These are phyloP conservation scores for Echium plantagineum DNA, from an alignment of 257 asterid genomes.

Conservation along the genomic window DNA sequence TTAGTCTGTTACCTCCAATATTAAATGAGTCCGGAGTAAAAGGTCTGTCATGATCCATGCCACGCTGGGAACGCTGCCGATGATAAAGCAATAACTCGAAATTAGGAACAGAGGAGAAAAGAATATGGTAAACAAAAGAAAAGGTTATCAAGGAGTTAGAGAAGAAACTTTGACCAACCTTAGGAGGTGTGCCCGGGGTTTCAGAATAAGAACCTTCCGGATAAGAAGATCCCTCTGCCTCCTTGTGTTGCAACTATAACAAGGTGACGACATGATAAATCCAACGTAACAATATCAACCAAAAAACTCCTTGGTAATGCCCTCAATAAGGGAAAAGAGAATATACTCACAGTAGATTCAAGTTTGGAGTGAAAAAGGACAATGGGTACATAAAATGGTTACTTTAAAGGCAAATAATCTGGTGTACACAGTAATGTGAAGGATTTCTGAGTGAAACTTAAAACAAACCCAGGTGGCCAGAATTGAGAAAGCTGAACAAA, in stretches of 20 bases:
- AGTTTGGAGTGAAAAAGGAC: not conserved
- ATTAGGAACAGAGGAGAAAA: not conserved
- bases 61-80: constrained; percentile 54
- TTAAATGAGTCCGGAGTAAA: constrained; percentile 58
- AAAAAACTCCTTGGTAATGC: not conserved
- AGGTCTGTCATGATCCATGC: constrained; percentile 62
- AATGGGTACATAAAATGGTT: not conserved
- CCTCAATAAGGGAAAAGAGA: not conserved
- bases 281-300: not conserved
- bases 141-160: not conserved
- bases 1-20: constrained; percentile 49
- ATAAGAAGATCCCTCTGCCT: constrained; percentile 75
- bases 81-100: constrained; percentile 1
- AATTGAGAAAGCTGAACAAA: not conserved
- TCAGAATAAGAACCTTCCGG: constrained; percentile 76
- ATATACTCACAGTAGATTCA: not conserved
- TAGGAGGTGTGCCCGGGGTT: constrained; percentile 93
- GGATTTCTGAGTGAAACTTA: not conserved
- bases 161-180: constrained; percentile 30
- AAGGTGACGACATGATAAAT: constrained; percentile 9
- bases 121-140: too few relatives aligned
- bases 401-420: not conserved
- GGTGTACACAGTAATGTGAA: too few relatives aligned
- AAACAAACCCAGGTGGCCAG: not conserved
- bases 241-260: constrained; percentile 73